phyloP scores from a whole-genome alignment of 148 eudicot species.

The Camellia japonica region DNA sequence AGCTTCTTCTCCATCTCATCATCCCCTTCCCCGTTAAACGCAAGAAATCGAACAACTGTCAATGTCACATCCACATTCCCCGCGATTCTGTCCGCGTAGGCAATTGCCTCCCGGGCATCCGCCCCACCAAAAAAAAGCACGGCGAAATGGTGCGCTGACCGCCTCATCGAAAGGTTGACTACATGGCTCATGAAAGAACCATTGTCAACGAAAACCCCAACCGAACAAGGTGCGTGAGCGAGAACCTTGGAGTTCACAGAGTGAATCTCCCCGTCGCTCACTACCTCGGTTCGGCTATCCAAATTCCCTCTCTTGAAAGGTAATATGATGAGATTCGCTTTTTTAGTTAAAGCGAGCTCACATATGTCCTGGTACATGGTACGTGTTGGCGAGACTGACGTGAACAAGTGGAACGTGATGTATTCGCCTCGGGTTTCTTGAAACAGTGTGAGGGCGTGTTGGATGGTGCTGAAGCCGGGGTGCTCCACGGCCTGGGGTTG shows the following conservation, averaged over 20 bases:
- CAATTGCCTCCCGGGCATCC: slow-evolving; percentile 68
- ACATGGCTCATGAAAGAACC: slow-evolving; percentile 16
- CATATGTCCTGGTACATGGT: slow-evolving; percentile 94
- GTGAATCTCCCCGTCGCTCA: slow-evolving; percentile 22
- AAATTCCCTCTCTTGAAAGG: slow-evolving; percentile 46
- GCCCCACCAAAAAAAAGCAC: slow-evolving; percentile 84
- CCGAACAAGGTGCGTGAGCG: slow-evolving; percentile 80
- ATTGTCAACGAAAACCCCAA: slow-evolving; percentile 60
- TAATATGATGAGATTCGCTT: slow-evolving; percentile 56
- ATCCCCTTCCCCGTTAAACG: slow-evolving; percentile 41
- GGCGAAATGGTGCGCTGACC: slow-evolving; percentile 35
- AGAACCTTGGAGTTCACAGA: slow-evolving; percentile 46
- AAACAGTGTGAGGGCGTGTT: slow-evolving; percentile 49
- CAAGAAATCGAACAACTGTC: slow-evolving; percentile 60
- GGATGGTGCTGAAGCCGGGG: slow-evolving; percentile 39
- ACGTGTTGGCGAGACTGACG: slow-evolving; percentile 51
- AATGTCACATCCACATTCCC: slow-evolving; percentile 38
- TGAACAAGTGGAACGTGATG: slow-evolving; percentile 42
- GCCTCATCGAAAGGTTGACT: neutral
- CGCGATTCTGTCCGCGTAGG: slow-evolving; percentile 64
- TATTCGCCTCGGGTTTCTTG: slow-evolving; percentile 36
- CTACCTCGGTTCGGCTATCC: slow-evolving; percentile 13
- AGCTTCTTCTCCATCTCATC: slow-evolving; percentile 65
- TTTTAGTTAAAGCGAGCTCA: slow-evolving; percentile 56
- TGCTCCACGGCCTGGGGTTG: slow-evolving; percentile 40